These are phyloP conservation scores for Aureobasidium namibiae DNA, from an alignment of 2,329 filamentous ascomycete genomes.

Conservation along the genomic window DNA sequence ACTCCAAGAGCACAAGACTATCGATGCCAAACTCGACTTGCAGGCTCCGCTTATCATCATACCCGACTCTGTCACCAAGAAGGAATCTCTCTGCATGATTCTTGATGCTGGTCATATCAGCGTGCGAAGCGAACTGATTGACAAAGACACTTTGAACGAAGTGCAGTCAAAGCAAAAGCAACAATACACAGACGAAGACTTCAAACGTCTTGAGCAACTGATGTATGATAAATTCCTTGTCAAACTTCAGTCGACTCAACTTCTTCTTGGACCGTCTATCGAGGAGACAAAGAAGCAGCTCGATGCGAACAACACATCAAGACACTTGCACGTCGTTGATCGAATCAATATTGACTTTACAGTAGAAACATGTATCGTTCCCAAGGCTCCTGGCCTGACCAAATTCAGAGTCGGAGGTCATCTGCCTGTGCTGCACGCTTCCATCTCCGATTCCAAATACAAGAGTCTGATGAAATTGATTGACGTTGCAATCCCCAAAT, in stretches of 20 bases:
- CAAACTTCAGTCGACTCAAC: slow-evolving; percentile 87
- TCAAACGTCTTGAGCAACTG: slow-evolving; percentile 74
- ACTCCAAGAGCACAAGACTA: slow-evolving; percentile 92
- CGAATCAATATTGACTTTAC: slow-evolving; percentile 96
- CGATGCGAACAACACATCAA: slow-evolving; percentile 52
- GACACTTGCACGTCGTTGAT: slow-evolving; percentile 82
- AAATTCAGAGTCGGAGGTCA: slow-evolving; percentile 88
- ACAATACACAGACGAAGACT: slow-evolving; percentile 81
- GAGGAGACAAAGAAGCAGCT: slow-evolving; percentile 82
- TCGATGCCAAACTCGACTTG: slow-evolving; percentile 91
- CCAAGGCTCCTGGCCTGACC: slow-evolving; percentile 86
- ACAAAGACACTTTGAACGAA: slow-evolving; percentile 80
- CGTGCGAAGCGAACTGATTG: slow-evolving; percentile 87
- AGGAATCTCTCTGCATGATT: slow-evolving; percentile 79
- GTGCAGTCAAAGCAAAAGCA: slow-evolving; percentile 86
- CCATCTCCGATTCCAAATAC: slow-evolving; percentile 91
- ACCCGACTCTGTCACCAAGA: slow-evolving; percentile 79
- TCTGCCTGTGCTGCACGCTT: slow-evolving; percentile 83
- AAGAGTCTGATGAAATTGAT: slow-evolving; percentile 95
- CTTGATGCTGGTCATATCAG: slow-evolving; percentile 94
- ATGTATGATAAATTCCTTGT: slow-evolving; percentile 98
- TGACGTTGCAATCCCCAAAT: slow-evolving; percentile 85
- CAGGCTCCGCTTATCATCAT: slow-evolving; percentile 95
- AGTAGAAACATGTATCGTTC: slow-evolving; percentile 94
- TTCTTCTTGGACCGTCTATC: slow-evolving; percentile 89